Evolutionary conservation across 805 yeast genomes (phyloP), one percentile per base, ranked within the genome.

Genomic region (Spathaspora girioi): DNA sequence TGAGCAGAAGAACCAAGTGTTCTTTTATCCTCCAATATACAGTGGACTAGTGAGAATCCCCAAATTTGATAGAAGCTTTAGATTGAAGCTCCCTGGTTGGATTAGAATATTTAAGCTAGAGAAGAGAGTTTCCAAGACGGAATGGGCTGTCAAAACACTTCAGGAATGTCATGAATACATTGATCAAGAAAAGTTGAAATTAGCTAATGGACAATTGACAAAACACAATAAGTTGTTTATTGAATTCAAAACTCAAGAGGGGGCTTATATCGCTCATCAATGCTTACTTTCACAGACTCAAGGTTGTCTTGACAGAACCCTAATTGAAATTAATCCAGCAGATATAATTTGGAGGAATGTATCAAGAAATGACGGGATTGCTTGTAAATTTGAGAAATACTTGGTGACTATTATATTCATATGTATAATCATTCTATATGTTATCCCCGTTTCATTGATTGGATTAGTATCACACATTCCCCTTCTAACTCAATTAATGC

Each of bases 381-480:
- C 72, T 2, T 64, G 63, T 10, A 66, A 69, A 15, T 19, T 75
- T 0, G 75, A 82, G 59, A 67, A 69, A 14, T 61, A 73, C 2
- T 38, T 75, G 4, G 83, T 86, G 0, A 77, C 76, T 26, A 45
- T 77, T 3, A 38, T 79, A 14, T 73, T 83, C 50, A 63, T 81
- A 8, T 53, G 74, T 1, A 68, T 89, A 1, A 83, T 86, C 5
- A 55, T 76, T 3, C 62, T 68, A 41, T 91, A 96, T 85, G 88
- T 89, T 1, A 65, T 90, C 1, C 97, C 97, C 0, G 93, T 90
- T 1, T 89, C 96, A 0, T 76, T 87, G 52, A 82, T 89, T 15
- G 91, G 93, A 0, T 68, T 89, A 29, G 68, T 91, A 0, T 82
- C 96, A 0, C 96, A 90, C 58, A 71, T 85, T 2, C 89, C 92